A percentile compares a stretch with the other conserved stretches of the same genome.
Evolutionary conservation across 2,329 filamentous ascomycete species (phyloP).

Genomic region (Talaromyces sp.): DNA sequence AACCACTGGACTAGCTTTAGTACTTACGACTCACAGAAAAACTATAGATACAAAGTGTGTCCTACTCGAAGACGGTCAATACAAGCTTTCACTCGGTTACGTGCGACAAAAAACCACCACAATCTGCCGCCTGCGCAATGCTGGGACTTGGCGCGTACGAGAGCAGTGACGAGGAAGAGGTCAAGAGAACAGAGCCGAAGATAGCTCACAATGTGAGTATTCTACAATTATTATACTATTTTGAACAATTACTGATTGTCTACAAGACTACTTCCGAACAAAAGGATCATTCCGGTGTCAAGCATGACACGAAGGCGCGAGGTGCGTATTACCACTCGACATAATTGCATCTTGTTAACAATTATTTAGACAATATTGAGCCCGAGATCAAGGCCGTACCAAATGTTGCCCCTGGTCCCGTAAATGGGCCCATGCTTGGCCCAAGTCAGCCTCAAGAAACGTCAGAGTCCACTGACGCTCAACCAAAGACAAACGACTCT

Average conservation of each 20-base stretch:
- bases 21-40: not conserved
- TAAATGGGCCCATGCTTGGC: constrained; percentile 28
- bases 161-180: constrained; percentile 42
- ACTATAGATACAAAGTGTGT: not conserved
- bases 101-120: not conserved
- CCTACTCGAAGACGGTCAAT: not conserved
- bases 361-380: not conserved
- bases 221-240: not conserved
- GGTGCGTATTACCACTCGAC: not conserved
- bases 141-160: constrained; percentile 38
- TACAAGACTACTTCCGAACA: not conserved
- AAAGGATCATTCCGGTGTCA: not conserved
- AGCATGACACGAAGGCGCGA: not conserved
- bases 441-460: constrained; percentile 25
- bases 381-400: not conserved
- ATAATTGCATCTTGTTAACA: not conserved
- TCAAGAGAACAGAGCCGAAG: constrained; percentile 13
- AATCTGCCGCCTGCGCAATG: constrained; percentile 22
- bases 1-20: not conserved
- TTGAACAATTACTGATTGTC: not conserved
- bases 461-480: constrained; percentile 10
- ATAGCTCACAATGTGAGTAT: constrained; percentile 19
- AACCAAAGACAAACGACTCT: constrained; percentile 17
- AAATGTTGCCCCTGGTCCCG: constrained; percentile 5
- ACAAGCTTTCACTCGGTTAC: not conserved